These are phyloP conservation scores for Ophiostoma pallidulum DNA, from an alignment of 2,329 filamentous ascomycete genomes.

Conservation along the genomic window DNA sequence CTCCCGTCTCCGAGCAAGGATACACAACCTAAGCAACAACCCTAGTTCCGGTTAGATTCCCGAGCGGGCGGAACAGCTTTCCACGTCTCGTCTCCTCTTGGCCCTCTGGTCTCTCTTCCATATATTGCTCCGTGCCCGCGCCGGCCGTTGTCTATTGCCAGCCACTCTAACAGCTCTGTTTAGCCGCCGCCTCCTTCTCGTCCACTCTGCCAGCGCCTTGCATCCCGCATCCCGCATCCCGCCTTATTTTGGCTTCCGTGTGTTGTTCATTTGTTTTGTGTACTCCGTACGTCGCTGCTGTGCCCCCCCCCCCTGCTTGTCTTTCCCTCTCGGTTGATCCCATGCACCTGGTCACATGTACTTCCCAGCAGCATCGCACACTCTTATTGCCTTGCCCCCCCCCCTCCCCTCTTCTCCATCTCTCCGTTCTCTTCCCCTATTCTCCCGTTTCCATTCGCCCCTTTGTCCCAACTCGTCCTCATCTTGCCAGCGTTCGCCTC, in stretches of 20 bases:
- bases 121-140: conserved; percentile 8
- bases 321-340: too few relatives aligned
- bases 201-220: background rate
- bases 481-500: too few relatives aligned
- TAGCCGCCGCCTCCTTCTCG: background rate
- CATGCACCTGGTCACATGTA: too few relatives aligned
- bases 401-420: background rate
- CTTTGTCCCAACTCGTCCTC: background rate
- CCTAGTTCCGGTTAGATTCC: conserved; percentile 6
- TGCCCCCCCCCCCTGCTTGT: too few relatives aligned
- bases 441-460: background rate
- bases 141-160: too few relatives aligned
- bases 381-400: background rate
- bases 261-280: too few relatives aligned
- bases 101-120: background rate
- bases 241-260: too few relatives aligned
- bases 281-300: too few relatives aligned
- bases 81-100: background rate
- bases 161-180: background rate
- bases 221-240: background rate
- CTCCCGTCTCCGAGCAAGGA: conserved; percentile 1
- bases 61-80: conserved; percentile 5
- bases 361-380: too few relatives aligned
- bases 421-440: background rate
- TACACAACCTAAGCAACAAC: conserved; percentile 4